Conservation (phyloP, 805 yeast species). For the Kazachstania kunashirensis region DNA sequence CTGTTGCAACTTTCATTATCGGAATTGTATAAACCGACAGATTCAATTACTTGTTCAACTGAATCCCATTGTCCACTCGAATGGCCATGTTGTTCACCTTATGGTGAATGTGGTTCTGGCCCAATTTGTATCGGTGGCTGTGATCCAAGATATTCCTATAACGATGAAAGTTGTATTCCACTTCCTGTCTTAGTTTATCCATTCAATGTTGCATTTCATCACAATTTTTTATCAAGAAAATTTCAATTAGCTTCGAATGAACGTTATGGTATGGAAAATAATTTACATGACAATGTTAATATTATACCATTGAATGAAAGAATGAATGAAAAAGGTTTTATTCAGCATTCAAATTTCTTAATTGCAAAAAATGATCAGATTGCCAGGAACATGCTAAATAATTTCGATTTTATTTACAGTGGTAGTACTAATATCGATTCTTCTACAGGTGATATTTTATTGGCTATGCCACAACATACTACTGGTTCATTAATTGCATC, state of each 20-base stretch:
- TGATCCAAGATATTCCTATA: slow-evolving; percentile 63
- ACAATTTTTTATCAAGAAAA: neutral
- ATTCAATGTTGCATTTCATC: slow-evolving; percentile 6
- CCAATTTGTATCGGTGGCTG: slow-evolving; percentile 76
- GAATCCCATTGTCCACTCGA: slow-evolving; percentile 52
- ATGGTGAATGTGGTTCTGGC: slow-evolving; percentile 76
- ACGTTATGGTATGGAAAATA: slow-evolving; percentile 5
- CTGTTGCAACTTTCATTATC: too few relatives aligned
- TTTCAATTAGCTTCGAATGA: slow-evolving; percentile 1
- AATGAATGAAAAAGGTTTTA: slow-evolving; percentile 15
- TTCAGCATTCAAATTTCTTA: slow-evolving; percentile 22
- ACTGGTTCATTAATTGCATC: slow-evolving; percentile 75
- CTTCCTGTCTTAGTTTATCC: slow-evolving; percentile 54
- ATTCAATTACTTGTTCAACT: slow-evolving; percentile 17
- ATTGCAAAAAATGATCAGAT: slow-evolving; percentile 30
- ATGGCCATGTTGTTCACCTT: slow-evolving; percentile 81
- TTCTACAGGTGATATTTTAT: slow-evolving; percentile 36
- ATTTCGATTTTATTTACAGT: slow-evolving; percentile 55
- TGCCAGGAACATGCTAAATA: slow-evolving; percentile 50
- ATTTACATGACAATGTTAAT: neutral
- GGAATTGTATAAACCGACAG: slow-evolving; percentile 21
- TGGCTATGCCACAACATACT: slow-evolving; percentile 71
- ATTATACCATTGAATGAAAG: neutral
- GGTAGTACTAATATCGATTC: slow-evolving; percentile 46
- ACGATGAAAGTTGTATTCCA: slow-evolving; percentile 66